Conservation (phyloP, 208 protist species). For the Leishmania aethiopica region DNA sequence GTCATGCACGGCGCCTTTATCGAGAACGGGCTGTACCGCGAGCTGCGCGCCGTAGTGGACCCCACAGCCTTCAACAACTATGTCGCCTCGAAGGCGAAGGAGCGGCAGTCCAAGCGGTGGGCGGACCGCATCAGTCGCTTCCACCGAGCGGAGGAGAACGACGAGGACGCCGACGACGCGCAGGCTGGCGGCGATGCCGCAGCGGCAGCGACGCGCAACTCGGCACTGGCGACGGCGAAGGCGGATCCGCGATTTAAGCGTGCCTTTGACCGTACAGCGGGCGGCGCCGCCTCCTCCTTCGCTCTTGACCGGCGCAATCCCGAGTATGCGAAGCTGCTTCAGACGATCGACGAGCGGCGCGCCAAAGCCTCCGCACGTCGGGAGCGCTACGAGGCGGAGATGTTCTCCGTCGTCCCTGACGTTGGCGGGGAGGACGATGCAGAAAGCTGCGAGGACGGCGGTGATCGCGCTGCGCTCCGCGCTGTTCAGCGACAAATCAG, state of each 20-base stretch:
- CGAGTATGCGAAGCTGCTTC: slow-evolving; percentile 83
- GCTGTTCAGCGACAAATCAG: background rate
- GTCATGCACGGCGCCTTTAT: slow-evolving; percentile 99
- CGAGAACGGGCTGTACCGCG: slow-evolving; percentile 90
- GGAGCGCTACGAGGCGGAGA: slow-evolving; percentile 70
- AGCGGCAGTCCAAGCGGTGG: slow-evolving; percentile 65
- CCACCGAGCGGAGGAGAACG: slow-evolving; percentile 42
- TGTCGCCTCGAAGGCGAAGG: slow-evolving; percentile 57
- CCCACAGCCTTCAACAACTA: slow-evolving; percentile 92
- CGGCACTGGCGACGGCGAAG: slow-evolving; percentile 47
- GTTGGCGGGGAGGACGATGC: slow-evolving; percentile 18
- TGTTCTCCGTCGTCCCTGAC: slow-evolving; percentile 83
- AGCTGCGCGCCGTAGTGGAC: slow-evolving; percentile 87
- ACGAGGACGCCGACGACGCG: slow-evolving; percentile 11
- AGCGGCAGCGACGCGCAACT: slow-evolving; percentile 1
- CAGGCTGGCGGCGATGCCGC: background rate
- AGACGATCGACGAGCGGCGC: slow-evolving; percentile 80
- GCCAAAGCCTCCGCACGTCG: slow-evolving; percentile 65
- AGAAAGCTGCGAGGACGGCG: background rate
- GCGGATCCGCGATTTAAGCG: slow-evolving; percentile 80
- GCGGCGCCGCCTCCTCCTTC: slow-evolving; percentile 51
- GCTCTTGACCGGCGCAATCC: slow-evolving; percentile 77
- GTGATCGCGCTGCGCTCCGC: background rate
- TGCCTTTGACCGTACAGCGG: slow-evolving; percentile 50
- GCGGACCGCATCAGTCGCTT: slow-evolving; percentile 87